Evolutionary conservation across 140 eudicot genomes (phyloP), one percentile per base, ranked within the genome.

Genomic region (Anethum foeniculum): DNA sequence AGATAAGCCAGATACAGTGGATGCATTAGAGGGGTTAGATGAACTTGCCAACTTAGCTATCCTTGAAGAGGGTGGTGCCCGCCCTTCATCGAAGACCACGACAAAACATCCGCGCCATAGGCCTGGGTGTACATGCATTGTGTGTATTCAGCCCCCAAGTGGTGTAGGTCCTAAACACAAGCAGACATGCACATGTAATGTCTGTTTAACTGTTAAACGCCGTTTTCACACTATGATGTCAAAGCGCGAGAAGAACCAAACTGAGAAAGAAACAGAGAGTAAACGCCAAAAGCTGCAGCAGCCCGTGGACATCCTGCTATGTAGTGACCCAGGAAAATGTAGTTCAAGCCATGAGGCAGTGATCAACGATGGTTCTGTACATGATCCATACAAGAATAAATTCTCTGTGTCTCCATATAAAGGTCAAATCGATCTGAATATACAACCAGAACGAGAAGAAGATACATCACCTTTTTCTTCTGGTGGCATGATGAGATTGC

Each of bases 371-470:
- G 86, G 80, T 51, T 62, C 28, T 77, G 86, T 76, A 41, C 87
- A 75, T 67, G 85, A 85, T 46, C 65, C 67, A 8, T 81, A 49
- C 36, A 79, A 74, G 81, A 81, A 41, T 43, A 87, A 83, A 52
- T 23, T 78, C 8, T 84, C 88, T n/a, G 51, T 46, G 75, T 83
- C 89, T 3, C 85, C 91, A 68, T 83, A 85, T 41, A 91, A 85
- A 84, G 91, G 88, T 87, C 89, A 87, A 82, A 86, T 93, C 28
- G 97, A 93, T 86, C 86, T 93, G 76, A 93, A 93, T 80, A 88
- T 83, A 54, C 93, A 86, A 81, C 98, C 98, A 1, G 96, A 91
- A 56, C 78, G 87, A 41, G 97, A 93, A 69, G 97, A 92, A 82
- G 97, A 93, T 69, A 41, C 75, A 47, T 88, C 84, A 64, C 85